Percentiles rank a stretch among this genome's conserved stretches.
Evolutionary conservation across 441 rosid species (phyloP).

Genomic region (Manihot esculenta): DNA sequence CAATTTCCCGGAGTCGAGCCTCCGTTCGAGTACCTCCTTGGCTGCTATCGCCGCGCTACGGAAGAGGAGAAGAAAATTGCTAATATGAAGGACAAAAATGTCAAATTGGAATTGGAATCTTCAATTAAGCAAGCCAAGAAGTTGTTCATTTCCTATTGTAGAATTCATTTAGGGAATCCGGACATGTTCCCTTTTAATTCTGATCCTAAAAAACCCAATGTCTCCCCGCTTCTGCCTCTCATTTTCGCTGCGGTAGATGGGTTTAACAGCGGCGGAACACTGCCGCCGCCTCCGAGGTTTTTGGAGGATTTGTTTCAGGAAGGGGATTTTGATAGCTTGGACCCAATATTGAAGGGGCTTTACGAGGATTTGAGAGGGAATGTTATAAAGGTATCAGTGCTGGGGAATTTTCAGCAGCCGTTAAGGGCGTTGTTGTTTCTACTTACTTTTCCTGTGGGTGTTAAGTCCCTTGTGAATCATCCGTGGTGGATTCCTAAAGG

Average conservation of each 20-base stretch:
- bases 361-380: constrained; percentile 92
- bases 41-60: constrained; percentile 72
- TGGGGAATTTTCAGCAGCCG: constrained; percentile 93
- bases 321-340: constrained; percentile 78
- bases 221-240: constrained; percentile 67
- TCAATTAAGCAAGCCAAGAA: constrained; percentile 66
- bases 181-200: constrained; percentile 46
- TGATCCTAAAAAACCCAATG: constrained; percentile 21
- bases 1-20: constrained; percentile 53
- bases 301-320: constrained; percentile 79
- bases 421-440: constrained; percentile 78
- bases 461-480: constrained; percentile 80
- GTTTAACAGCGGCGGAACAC: constrained; percentile 30
- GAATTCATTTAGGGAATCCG: constrained; percentile 81
- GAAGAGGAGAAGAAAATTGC: constrained; percentile 81
- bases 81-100: constrained; percentile 72
- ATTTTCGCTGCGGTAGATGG: constrained; percentile 67
- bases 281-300: constrained; percentile 60
- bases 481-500: constrained; percentile 98
- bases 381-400: constrained; percentile 71
- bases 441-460: constrained; percentile 70
- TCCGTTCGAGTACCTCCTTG: constrained; percentile 62
- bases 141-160: constrained; percentile 65
- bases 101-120: constrained; percentile 64
- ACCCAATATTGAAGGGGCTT: constrained; percentile 69